phyloP scores from a whole-genome alignment of 371 early-diverging fungal species.

The Apophysomyces trapeziformis region DNA sequence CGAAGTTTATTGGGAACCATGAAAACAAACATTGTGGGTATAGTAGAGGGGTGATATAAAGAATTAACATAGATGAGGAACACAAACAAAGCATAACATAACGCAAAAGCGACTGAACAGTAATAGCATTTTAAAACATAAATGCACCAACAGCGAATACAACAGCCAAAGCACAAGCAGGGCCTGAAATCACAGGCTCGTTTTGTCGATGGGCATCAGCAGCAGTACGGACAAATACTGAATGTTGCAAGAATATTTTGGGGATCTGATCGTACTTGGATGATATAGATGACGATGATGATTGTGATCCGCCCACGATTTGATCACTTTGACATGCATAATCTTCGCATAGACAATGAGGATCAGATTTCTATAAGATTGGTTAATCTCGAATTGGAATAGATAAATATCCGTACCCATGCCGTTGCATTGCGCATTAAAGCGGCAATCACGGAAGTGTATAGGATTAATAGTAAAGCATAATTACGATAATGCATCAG shows the following conservation, averaged over 20 bases:
- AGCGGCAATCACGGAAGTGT: no score
- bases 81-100: background rate
- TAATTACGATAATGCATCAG: background rate
- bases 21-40: background rate
- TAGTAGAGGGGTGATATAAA: background rate
- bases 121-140: slow-evolving; percentile 19
- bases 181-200: slow-evolving; percentile 18
- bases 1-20: background rate
- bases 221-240: slow-evolving; percentile 11
- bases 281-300: background rate
- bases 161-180: slow-evolving; percentile 24
- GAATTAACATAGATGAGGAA: background rate
- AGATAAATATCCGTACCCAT: background rate
- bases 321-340: background rate
- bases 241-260: background rate
- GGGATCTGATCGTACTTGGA: background rate
- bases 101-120: background rate
- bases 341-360: background rate
- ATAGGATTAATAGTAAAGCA: background rate
- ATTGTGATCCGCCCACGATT: background rate
- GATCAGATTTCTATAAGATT: background rate
- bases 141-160: slow-evolving; percentile 21
- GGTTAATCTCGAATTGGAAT: background rate
- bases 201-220: background rate
- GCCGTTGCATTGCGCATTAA: background rate